A percentile compares a stretch with the other conserved stretches of the same genome.
These are phyloP conservation scores for Coniochaeta sp. DNA, from an alignment of 2,329 filamentous ascomycete genomes.

Conservation along the genomic window DNA sequence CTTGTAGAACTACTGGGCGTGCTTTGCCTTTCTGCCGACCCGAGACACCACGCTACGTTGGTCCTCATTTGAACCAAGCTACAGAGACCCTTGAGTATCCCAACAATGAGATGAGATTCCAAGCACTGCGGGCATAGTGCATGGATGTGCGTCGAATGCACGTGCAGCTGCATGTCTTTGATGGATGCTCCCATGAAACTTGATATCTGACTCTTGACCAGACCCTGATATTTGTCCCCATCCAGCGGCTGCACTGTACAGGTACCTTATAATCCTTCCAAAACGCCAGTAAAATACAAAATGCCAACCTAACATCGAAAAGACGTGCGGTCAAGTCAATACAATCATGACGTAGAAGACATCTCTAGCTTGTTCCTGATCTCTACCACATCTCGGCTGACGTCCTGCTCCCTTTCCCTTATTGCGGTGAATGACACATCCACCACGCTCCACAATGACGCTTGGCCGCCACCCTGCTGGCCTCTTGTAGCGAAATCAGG, in stretches of 20 bases:
- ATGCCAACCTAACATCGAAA: not conserved
- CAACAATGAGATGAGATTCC: not conserved
- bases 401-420: slow-evolving; percentile 1
- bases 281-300: not conserved
- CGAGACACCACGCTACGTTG: not conserved
- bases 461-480: not conserved
- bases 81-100: not conserved
- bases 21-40: not conserved
- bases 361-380: not conserved
- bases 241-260: not conserved
- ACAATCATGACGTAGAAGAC: not conserved
- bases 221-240: not conserved
- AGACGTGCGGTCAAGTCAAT: too few species aligned
- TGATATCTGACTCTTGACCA: not conserved
- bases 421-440: not conserved
- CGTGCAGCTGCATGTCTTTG: not conserved
- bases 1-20: too few species aligned
- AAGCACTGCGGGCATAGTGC: not conserved
- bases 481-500: not conserved
- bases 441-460: slow-evolving; percentile 1
- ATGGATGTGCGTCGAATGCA: not conserved
- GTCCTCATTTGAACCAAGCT: not conserved
- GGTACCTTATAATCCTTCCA: not conserved
- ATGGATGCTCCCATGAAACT: too few species aligned
- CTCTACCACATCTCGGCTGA: not conserved